phyloP scores from a whole-genome alignment of 768 basidiomycete species.

The Mycena maculata region DNA sequence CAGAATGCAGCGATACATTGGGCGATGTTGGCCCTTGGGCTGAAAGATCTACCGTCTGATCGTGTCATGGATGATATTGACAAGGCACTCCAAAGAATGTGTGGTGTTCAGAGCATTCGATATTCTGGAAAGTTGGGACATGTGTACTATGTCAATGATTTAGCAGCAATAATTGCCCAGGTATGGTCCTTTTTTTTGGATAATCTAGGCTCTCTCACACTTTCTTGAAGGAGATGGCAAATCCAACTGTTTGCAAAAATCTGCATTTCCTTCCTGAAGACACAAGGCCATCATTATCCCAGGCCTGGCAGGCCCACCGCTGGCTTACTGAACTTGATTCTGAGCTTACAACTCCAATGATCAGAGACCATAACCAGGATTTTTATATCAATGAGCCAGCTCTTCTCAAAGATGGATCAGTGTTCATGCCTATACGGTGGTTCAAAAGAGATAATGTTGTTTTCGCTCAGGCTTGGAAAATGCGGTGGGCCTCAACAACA shows the following conservation, averaged over 20 bases:
- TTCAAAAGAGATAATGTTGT: slow-evolving; percentile 9
- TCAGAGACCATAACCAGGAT: slow-evolving; percentile 23
- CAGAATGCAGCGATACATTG: slow-evolving; percentile 27
- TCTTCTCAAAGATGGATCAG: slow-evolving; percentile 1
- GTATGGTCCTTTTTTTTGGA: not conserved
- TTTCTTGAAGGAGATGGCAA: slow-evolving; percentile 35
- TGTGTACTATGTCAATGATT: slow-evolving; percentile 34
- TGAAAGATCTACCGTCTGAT: slow-evolving; percentile 16
- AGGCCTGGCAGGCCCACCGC: slow-evolving; percentile 29
- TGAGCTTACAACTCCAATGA: slow-evolving; percentile 29
- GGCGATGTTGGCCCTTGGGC: slow-evolving; percentile 20
- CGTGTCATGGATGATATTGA: slow-evolving; percentile 31
- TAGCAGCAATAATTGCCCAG: slow-evolving; percentile 33
- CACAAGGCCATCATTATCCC: slow-evolving; percentile 2
- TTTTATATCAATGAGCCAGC: slow-evolving; percentile 33
- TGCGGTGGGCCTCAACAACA: not conserved
- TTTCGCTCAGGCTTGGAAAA: slow-evolving; percentile 9
- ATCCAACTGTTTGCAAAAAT: slow-evolving; percentile 29
- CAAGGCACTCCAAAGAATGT: not conserved
- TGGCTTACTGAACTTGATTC: slow-evolving; percentile 28
- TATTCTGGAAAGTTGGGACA: slow-evolving; percentile 35
- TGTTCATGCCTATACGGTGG: slow-evolving; percentile 35
- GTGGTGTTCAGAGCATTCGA: slow-evolving; percentile 31
- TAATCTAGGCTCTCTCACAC: not conserved
- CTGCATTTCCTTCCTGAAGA: slow-evolving; percentile 36